phyloP scores from a whole-genome alignment of 2,329 filamentous ascomycete genomes.

The Davidsoniella eucalypti region DNA sequence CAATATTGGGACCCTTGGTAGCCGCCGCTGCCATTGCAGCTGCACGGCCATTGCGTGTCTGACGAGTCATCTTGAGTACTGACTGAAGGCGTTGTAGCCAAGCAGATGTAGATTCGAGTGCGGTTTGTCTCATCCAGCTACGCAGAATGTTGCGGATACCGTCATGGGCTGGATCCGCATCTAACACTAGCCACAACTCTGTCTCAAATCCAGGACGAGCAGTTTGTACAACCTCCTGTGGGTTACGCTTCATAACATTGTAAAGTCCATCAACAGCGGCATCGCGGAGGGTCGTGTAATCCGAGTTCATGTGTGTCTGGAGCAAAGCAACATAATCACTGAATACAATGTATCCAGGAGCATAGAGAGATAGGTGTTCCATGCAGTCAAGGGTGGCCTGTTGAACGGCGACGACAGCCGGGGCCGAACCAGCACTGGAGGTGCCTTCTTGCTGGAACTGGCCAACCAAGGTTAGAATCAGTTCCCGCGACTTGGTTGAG shows the following conservation, averaged over 20 bases:
- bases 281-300: slow-evolving; percentile 52
- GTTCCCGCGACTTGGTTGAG: slow-evolving; percentile 73
- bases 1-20: slow-evolving; percentile 31
- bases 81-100: slow-evolving; percentile 85
- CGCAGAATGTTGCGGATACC: slow-evolving; percentile 74
- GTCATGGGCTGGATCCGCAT: slow-evolving; percentile 57
- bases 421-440: too few species aligned
- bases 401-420: slow-evolving; percentile 48
- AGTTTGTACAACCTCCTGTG: slow-evolving; percentile 61
- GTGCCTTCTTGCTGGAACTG: slow-evolving; percentile 56
- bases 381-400: slow-evolving; percentile 67
- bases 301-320: slow-evolving; percentile 59
- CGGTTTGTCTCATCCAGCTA: slow-evolving; percentile 89
- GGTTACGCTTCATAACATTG: slow-evolving; percentile 87
- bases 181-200: slow-evolving; percentile 78
- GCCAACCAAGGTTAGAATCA: slow-evolving; percentile 72
- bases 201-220: slow-evolving; percentile 72
- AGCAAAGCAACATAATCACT: slow-evolving; percentile 66
- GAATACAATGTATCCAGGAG: slow-evolving; percentile 74
- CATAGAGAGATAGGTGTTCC: slow-evolving; percentile 85
- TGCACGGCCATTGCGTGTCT: slow-evolving; percentile 15
- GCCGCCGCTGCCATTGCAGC: not conserved
- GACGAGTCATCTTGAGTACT: slow-evolving; percentile 67
- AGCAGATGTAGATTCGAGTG: slow-evolving; percentile 56
- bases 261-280: slow-evolving; percentile 78